Conservation (phyloP, 768 basidiomycete species). For the Lentinula guzmanii region DNA sequence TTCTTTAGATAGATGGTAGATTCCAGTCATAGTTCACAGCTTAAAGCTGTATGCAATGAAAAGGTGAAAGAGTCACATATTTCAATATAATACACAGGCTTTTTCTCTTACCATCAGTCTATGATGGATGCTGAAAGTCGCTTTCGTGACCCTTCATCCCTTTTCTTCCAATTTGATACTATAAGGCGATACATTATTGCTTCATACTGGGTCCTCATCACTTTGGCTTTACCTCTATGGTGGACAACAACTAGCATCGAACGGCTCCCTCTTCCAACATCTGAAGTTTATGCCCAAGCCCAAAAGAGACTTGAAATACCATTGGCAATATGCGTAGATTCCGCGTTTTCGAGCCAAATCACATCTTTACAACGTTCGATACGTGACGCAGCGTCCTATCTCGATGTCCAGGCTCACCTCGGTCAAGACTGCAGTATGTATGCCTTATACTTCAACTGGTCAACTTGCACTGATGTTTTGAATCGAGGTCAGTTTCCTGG, state of each 20-base stretch:
- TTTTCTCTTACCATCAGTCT: neutral
- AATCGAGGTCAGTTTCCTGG: slow-evolving; percentile 6
- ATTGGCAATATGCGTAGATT: slow-evolving; percentile 13
- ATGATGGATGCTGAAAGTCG: neutral
- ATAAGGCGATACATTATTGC: slow-evolving; percentile 57
- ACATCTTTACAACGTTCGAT: neutral
- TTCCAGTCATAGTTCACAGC: no score
- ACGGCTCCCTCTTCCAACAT: slow-evolving; percentile 64
- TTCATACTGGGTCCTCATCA: slow-evolving; percentile 73
- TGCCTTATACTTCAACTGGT: neutral
- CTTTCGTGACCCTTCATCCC: slow-evolving; percentile 40
- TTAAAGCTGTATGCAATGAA: no score
- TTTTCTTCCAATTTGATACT: slow-evolving; percentile 44
- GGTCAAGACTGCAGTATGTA: neutral
- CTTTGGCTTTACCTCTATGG: slow-evolving; percentile 86
- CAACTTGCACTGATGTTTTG: neutral
- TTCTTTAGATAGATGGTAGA: no score
- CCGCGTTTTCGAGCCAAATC: neutral
- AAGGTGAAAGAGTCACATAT: no score
- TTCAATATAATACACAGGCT: no score
- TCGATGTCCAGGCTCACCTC: neutral
- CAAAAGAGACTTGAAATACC: slow-evolving; percentile 29
- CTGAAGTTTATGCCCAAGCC: slow-evolving; percentile 49
- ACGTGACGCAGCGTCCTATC: neutral
- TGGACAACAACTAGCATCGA: slow-evolving; percentile 91